Base-by-base conservation (phyloP, 805 yeast species). In the Candida boleticola region DNA sequence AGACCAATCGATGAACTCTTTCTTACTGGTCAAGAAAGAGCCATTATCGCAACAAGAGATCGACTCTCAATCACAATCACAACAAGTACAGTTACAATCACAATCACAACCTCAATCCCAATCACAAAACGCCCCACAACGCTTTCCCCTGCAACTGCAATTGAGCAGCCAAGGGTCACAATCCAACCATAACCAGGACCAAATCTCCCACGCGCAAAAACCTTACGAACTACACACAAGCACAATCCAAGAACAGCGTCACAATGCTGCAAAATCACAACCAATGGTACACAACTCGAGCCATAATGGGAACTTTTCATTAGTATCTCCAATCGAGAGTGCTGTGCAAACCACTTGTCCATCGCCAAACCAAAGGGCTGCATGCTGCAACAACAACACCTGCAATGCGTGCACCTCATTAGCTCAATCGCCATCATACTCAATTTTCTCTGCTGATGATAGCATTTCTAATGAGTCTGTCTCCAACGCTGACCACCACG, bases 381-480 rank as follows among this genome's bases (percentile, higher is more conserved):
- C 19, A 17, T 36, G 39, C 26, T 36, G 39, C 27, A 13, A 5
- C 5, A 36, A 36, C 27, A 36, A 23, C 21, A 26, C 31, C 21
- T 36, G 39, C 18, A 27, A 26, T 25, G 20, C 36, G 9, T 27
- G 32, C 25, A 17, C 39, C 4, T 47, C 56, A 21, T 30, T 50
- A 11, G 47, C 58, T 5, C 60, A 59, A 27, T 54, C 57, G 42
- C 64, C 66, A 14, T 47, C 57, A 23, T 52, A 51, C 43, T 53
- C 60, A 29, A 50, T 58, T 22, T 55, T 60, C 37, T 59, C 64
- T 23, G 49, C 56, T 42, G 58, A 54, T 6, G 54, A 45, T 20
- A 42, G 41, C 26, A n/a, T 36, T 13, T 23, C 39, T 16, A 50
- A 50, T 29, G 50, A 50, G 7, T 17, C 48, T 29, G 40, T 40